Evolutionary conservation across 306 rosid genomes (phyloP), one percentile per base, ranked within the genome.

Genomic region (Gynostemma pentaphyllum): DNA sequence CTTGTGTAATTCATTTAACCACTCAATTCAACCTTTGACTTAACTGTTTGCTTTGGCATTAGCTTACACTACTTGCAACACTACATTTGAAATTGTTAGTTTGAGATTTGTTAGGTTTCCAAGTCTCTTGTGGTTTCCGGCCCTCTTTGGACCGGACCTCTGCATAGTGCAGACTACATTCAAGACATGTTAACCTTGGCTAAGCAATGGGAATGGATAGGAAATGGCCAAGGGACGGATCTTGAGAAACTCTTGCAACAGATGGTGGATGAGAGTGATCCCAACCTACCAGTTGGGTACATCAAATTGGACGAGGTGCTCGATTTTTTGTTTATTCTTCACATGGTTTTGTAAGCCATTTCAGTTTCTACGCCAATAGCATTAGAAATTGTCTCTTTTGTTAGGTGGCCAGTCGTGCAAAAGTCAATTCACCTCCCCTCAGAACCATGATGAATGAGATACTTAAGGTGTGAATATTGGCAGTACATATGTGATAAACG

Each of bases 141-240:
- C 54, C 99, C 98, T 52, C 98, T 92, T 55, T 92, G 98, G 98
- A 86, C 94, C 8, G 98, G 98, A 21, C 90, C 95, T 69, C 90
- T 92, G 50, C 99, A 92, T 37, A 74, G 82, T 54, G 75, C 84
- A 15, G 72, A 82, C 18, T 84, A 71, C 75, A 77, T 84, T 14
- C 72, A 61, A 69, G 94, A 86, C 39, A 84, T 92, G 95, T 74
- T 82, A 62, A 55, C 76, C 59, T 73, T 88, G 60, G 99, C 96
- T 24, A 75, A 78, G 79, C 80, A 82, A 55, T 80, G 91, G 99
- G 88, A 79, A 70, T 92, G 96, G 96, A 74, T 82, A 42, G 82
- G 80, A 16, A 71, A 72, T 68, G 94, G 66, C 28, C 55, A 80
- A n/a, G 76, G 70, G 75, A 81, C 81, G 66, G 79, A 77, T 75